A percentile compares a stretch with the other conserved stretches of the same genome.
Evolutionary conservation across 768 basidiomycete genomes (phyloP).

Genomic region (Lentinula raphanica): DNA sequence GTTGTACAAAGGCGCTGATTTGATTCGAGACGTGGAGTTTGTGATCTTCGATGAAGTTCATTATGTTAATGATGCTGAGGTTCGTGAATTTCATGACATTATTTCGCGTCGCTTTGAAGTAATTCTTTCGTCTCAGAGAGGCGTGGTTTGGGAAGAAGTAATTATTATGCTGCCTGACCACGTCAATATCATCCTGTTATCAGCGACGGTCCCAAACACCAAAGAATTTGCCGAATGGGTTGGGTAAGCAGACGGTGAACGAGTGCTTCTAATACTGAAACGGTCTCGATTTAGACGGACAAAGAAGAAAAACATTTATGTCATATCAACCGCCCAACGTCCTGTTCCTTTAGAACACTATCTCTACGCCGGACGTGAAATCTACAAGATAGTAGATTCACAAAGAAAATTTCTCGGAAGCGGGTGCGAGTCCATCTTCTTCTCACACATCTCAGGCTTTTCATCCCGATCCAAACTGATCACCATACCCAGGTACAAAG

Average conservation of each 20-base stretch:
- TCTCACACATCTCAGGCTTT: slow-evolving; percentile 6
- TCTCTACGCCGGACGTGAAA: slow-evolving; percentile 88
- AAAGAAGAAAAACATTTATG: slow-evolving; percentile 99
- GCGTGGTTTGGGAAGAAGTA: slow-evolving; percentile 99
- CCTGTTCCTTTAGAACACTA: slow-evolving; percentile 97
- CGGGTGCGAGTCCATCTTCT: slow-evolving; percentile 69
- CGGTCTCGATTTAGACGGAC: slow-evolving; percentile 60
- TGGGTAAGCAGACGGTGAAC: slow-evolving; percentile 54
- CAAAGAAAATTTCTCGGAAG: slow-evolving; percentile 64
- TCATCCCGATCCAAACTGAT: not conserved
- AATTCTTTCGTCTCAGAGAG: slow-evolving; percentile 52
- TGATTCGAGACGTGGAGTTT: slow-evolving; percentile 98
- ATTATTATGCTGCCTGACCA: slow-evolving; percentile 99
- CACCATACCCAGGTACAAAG: slow-evolving; percentile 65
- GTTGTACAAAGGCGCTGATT: slow-evolving; percentile 97
- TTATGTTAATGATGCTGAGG: slow-evolving; percentile 99
- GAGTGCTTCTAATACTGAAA: not conserved
- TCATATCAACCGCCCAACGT: slow-evolving; percentile 92
- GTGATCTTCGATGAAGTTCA: slow-evolving; percentile 99
- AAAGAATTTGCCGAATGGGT: slow-evolving; percentile 99
- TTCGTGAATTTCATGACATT: slow-evolving; percentile 27
- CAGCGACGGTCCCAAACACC: slow-evolving; percentile 96
- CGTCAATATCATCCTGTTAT: slow-evolving; percentile 94
- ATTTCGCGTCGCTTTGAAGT: not conserved
- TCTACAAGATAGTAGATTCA: slow-evolving; percentile 89